These are phyloP conservation scores for Xylaria telfairii DNA, from an alignment of 495 filamentous ascomycete species.

Conservation along the genomic window DNA sequence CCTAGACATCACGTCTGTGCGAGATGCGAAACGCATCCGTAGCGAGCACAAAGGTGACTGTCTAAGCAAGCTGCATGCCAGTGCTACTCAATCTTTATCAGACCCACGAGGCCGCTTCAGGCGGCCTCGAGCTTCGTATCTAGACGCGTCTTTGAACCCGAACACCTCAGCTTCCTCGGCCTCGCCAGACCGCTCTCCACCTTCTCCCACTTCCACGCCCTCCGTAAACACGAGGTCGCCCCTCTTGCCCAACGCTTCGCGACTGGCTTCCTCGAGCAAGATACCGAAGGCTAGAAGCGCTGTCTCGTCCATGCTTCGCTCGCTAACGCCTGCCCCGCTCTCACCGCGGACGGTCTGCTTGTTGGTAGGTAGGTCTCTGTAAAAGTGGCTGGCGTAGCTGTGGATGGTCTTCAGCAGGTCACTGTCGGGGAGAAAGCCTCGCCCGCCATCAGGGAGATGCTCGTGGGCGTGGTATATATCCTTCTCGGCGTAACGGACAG, in stretches of 20 bases:
- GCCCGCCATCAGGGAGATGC: constrained; percentile 47
- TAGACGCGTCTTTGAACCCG: constrained; percentile 16
- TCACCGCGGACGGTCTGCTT: constrained; percentile 33
- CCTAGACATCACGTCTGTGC: constrained; percentile 2
- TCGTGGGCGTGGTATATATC: constrained; percentile 71
- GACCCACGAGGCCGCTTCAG: constrained; percentile 6
- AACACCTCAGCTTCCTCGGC: constrained; percentile 25
- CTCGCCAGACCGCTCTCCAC: constrained; percentile 23
- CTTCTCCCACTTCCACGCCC: constrained; percentile 47
- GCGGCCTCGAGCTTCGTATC: constrained; percentile 21
- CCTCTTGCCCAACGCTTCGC: constrained; percentile 66
- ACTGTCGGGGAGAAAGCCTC: constrained; percentile 65
- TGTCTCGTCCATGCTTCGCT: constrained; percentile 81
- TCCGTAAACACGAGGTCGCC: constrained; percentile 81
- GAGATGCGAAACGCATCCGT: constrained; percentile 16
- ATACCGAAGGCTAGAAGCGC: constrained; percentile 83
- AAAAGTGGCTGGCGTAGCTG: constrained; percentile 75
- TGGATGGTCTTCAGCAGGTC: constrained; percentile 81
- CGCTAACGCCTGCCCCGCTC: constrained; percentile 41
- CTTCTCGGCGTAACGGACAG: constrained; percentile 68
- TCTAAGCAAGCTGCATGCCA: constrained; percentile 9
- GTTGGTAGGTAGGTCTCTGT: constrained; percentile 49
- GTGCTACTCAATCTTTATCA: constrained; percentile 11
- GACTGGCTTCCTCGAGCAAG: constrained; percentile 76
- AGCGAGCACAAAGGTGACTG: background rate